These are phyloP conservation scores for Nephelium lappaceum DNA, from an alignment of 345 rosid genomes.

Conservation along the genomic window DNA sequence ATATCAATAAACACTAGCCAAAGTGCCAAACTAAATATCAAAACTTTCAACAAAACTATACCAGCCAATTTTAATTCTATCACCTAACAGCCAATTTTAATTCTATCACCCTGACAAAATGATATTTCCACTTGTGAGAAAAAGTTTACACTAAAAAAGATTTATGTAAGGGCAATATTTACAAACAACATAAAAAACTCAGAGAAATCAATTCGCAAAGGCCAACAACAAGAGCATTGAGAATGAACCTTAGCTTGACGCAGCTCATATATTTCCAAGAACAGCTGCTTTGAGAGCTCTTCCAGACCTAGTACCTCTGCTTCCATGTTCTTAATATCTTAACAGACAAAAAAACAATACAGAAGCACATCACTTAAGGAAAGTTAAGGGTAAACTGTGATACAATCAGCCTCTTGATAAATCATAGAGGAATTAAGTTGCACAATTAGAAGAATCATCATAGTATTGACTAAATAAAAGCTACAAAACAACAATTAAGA, in stretches of 20 bases:
- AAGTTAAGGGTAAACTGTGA: conserved; percentile 11
- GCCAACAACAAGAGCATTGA: conserved; percentile 1
- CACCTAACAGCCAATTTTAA: not conserved
- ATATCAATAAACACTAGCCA: not conserved
- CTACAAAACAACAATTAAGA: not conserved
- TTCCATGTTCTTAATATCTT: conserved; percentile 85
- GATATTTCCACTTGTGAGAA: not conserved
- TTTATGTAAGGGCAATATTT: not conserved
- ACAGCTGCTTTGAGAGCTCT: conserved; percentile 96
- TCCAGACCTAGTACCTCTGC: conserved; percentile 93
- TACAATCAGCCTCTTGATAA: not conserved
- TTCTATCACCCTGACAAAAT: not conserved
- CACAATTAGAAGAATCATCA: not conserved
- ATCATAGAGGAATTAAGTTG: not conserved
- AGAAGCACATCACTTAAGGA: not conserved
- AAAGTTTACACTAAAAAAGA: not conserved
- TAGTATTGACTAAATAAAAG: not conserved
- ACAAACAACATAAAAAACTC: not conserved
- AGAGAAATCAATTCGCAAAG: not conserved
- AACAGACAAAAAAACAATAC: conserved; percentile 12
- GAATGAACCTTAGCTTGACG: conserved; percentile 88
- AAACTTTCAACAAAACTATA: conserved; percentile 3
- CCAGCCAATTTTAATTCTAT: not conserved
- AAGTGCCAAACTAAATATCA: not conserved
- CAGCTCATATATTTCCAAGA: conserved; percentile 97